Evolutionary conservation across 169 alveolate species (phyloP).

Genomic region (Perkinsus olseni): DNA sequence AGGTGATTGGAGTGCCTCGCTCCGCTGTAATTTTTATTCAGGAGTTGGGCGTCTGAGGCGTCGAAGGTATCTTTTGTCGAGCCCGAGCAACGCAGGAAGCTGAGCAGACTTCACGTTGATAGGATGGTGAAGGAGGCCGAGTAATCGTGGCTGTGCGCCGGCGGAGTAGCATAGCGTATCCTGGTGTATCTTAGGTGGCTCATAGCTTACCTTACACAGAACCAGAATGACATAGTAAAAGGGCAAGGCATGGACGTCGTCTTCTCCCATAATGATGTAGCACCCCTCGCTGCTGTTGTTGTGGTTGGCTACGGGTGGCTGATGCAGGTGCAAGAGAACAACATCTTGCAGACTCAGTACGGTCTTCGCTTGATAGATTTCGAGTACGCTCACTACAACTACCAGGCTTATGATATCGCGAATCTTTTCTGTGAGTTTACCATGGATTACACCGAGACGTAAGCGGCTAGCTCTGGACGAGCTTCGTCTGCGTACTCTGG

Average conservation of each 20-base stretch:
- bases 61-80: neutral
- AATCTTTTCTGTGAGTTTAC: constrained; percentile 39
- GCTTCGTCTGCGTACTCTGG: too few relatives aligned
- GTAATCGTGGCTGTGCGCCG: neutral
- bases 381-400: constrained; percentile 35
- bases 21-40: neutral
- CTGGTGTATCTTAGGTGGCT: neutral
- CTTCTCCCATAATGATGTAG: neutral
- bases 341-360: constrained; percentile 21
- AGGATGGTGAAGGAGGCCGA: neutral
- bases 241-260: neutral
- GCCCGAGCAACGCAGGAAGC: neutral
- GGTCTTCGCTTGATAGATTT: constrained; percentile 38
- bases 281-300: neutral
- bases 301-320: neutral
- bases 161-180: neutral
- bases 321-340: constrained; percentile 34
- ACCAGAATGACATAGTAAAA: neutral
- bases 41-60: neutral
- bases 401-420: constrained; percentile 41
- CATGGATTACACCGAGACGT: constrained; percentile 19
- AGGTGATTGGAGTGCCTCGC: neutral
- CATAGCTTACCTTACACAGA: neutral
- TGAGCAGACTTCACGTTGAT: neutral
- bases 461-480: neutral